Evolutionary conservation across 768 basidiomycete species (phyloP).

Genomic region (Termitomyces titanicus): DNA sequence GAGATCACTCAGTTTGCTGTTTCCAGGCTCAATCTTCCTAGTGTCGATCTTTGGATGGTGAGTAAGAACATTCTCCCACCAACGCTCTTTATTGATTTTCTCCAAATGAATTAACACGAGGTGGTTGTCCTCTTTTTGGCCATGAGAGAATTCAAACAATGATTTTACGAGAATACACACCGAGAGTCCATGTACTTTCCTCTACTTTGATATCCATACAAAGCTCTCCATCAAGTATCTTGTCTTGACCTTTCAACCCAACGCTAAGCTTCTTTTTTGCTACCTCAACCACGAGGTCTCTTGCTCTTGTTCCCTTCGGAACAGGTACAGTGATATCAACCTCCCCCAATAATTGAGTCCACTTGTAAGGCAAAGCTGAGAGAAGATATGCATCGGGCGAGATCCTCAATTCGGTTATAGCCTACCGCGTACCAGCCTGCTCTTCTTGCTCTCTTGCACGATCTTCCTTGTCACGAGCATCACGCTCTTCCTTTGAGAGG

Average conservation of each 20-base stretch:
- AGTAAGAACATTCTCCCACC: constrained; percentile 97
- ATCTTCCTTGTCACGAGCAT: constrained; percentile 65
- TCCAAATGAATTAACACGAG: constrained; percentile 75
- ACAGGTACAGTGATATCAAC: constrained; percentile 82
- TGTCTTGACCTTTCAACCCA: constrained; percentile 80
- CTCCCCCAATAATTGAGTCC: constrained; percentile 88
- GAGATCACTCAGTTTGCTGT: constrained; percentile 93
- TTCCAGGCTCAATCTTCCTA: constrained; percentile 90
- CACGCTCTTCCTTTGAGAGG: constrained; percentile 72
- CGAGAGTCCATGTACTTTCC: constrained; percentile 95
- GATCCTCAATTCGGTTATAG: constrained; percentile 10
- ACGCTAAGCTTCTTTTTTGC: constrained; percentile 82
- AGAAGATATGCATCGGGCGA: constrained; percentile 19
- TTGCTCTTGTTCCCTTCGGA: constrained; percentile 81
- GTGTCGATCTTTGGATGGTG: constrained; percentile 98
- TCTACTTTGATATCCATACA: constrained; percentile 94
- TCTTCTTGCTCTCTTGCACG: constrained; percentile 69
- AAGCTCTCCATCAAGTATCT: constrained; percentile 85
- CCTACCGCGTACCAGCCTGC: constrained; percentile 68
- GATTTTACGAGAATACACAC: constrained; percentile 43
- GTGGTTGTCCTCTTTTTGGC: constrained; percentile 67
- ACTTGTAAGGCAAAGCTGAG: constrained; percentile 82
- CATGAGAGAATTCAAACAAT: background rate
- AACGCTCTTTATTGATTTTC: constrained; percentile 82
- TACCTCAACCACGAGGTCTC: constrained; percentile 69